Conservation (phyloP, 2,329 filamentous ascomycete genomes). For the Sphaerulina populicola region DNA sequence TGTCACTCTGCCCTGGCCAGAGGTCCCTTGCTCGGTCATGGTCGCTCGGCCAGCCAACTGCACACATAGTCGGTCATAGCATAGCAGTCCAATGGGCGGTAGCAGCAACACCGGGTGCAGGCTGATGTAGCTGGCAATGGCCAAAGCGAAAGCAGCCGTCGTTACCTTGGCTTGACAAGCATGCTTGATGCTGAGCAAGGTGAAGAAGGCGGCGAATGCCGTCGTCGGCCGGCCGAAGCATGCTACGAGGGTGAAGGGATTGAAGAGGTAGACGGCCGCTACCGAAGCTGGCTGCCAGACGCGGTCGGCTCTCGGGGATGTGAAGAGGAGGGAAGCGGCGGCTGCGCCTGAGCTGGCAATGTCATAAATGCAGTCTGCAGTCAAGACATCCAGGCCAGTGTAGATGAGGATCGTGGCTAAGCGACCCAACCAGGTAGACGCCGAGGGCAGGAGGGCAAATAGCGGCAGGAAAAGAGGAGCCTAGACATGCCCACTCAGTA, state of each 20-base stretch:
- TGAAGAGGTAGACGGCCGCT: slow-evolving; percentile 82
- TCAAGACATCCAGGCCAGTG: slow-evolving; percentile 69
- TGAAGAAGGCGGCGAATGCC: slow-evolving; percentile 79
- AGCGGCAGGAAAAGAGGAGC: slow-evolving; percentile 83
- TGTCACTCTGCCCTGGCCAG: slow-evolving; percentile 1
- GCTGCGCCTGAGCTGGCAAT: slow-evolving; percentile 79
- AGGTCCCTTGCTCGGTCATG: slow-evolving; percentile 7
- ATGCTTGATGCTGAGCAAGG: slow-evolving; percentile 73
- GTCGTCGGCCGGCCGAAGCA: slow-evolving; percentile 84
- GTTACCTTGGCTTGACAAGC: slow-evolving; percentile 64
- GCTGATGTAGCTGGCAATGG: slow-evolving; percentile 81
- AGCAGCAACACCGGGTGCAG: slow-evolving; percentile 85
- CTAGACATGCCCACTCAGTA: slow-evolving; percentile 38
- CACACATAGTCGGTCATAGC: slow-evolving; percentile 52
- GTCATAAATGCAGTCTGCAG: slow-evolving; percentile 66
- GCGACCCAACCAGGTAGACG: slow-evolving; percentile 41
- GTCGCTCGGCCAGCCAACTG: slow-evolving; percentile 6
- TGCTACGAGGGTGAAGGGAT: slow-evolving; percentile 84
- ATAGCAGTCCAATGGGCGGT: slow-evolving; percentile 70
- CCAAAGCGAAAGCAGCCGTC: slow-evolving; percentile 73
- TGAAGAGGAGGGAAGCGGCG: slow-evolving; percentile 62
- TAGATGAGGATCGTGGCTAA: slow-evolving; percentile 69
- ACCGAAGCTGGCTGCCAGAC: slow-evolving; percentile 67
- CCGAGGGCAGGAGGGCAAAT: slow-evolving; percentile 78
- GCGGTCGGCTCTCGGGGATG: slow-evolving; percentile 67